A percentile compares a stretch with the other conserved stretches of the same genome.
Conservation (phyloP, 352 stramenopile genomes). For the Phytopythium aichiense region DNA sequence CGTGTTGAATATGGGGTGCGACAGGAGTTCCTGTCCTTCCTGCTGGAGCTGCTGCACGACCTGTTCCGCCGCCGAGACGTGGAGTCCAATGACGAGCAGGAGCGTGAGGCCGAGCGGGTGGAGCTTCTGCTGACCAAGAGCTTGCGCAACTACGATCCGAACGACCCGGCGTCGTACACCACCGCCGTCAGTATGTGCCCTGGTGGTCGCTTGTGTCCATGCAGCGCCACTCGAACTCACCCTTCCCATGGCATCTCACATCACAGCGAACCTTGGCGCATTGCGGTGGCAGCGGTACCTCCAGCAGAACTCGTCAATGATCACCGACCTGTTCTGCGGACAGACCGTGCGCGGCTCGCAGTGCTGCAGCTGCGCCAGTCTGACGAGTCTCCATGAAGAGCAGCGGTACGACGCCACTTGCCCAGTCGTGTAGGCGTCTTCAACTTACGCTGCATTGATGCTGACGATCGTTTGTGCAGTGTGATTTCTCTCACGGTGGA, state of each 20-base stretch:
- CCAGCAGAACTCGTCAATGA: constrained; percentile 53
- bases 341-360: constrained; percentile 79
- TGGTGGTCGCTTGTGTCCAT: neutral
- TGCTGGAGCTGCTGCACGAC: constrained; percentile 68
- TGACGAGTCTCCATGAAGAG: constrained; percentile 75
- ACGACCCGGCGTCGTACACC: constrained; percentile 54
- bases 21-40: constrained; percentile 64
- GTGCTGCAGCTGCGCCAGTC: constrained; percentile 64
- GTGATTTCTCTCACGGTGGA: constrained; percentile 60
- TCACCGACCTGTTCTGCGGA: constrained; percentile 64
- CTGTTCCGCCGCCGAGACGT: constrained; percentile 23
- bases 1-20: neutral
- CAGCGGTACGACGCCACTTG: constrained; percentile 14
- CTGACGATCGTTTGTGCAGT: constrained; percentile 16
- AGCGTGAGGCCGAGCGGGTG: constrained; percentile 14
- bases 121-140: constrained; percentile 22
- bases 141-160: constrained; percentile 26
- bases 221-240: neutral
- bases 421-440: no score
- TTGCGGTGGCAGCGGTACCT: constrained; percentile 58
- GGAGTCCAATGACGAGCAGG: constrained; percentile 15
- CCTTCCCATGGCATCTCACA: neutral
- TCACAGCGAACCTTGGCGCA: constrained; percentile 46
- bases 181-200: constrained; percentile 47
- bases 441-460: no score